Base-by-base conservation (phyloP, 345 rosid species). In the Isatis tinctoria region DNA sequence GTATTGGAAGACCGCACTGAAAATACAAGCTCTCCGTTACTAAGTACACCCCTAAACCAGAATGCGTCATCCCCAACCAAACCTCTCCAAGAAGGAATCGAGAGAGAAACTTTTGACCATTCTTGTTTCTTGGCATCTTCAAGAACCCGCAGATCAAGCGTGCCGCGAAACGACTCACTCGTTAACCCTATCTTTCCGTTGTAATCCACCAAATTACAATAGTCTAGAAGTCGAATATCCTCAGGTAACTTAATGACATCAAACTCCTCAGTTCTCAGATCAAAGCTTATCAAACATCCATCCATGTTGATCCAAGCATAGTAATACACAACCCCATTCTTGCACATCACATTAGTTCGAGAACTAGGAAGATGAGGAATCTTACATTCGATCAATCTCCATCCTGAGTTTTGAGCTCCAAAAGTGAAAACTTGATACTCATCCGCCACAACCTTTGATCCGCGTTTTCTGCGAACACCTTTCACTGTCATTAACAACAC, bases 311-410 rank as follows among this genome's bases (percentile, higher is more conserved):
- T 24, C 18, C 6, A 60, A 60, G 60, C 75, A 14, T 2, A 37
- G 16, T 53, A 53, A 54, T 68, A 68, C n/a, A 68, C 17, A 68
- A 40, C 72, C 0, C 72, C 63, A n/a, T n/a, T n/a, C n/a, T n/a
- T n/a, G n/a, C n/a, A n/a, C n/a, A n/a, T n/a, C n/a, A n/a, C n/a
- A n/a, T n/a, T n/a, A n/a, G n/a, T n/a, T n/a, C n/a, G n/a, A n/a
- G n/a, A n/a, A n/a, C n/a, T n/a, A n/a, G n/a, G n/a, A n/a, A n/a
- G n/a, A 39, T 68, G 62, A 8, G 16, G 11, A 53, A 17, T 18
- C 13, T 26, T 39, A 41, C 64, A 54, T 18, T 6, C 2, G 32
- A 69, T 16, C 40, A 1, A 54, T 56, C 63, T 68, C 32, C 32
- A n/a, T n/a, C n/a, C n/a, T n/a, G n/a, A 28, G 0, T 28, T 28